Evolutionary conservation across 2,329 filamentous ascomycete species (phyloP).

Genomic region (Aspergillus tamarii): DNA sequence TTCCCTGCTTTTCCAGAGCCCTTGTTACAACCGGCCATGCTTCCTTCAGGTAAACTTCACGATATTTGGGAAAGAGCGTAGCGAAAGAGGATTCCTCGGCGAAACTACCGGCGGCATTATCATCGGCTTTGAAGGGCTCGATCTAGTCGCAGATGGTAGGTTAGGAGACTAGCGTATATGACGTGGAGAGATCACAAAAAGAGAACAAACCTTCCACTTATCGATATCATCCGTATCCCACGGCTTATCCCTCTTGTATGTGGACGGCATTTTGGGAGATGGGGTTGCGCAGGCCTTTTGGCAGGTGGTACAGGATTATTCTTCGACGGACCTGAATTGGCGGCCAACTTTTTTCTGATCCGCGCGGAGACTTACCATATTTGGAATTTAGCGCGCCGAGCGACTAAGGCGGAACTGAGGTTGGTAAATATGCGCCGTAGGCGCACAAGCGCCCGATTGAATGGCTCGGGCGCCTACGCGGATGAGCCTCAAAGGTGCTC

Average conservation of each 20-base stretch:
- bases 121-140: conserved; percentile 80
- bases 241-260: conserved; percentile 84
- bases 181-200: background rate
- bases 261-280: conserved; percentile 73
- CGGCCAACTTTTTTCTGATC: conserved; percentile 28
- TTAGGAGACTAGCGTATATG: conserved; percentile 8
- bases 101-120: conserved; percentile 85
- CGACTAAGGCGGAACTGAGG: conserved; percentile 8
- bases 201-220: conserved; percentile 76
- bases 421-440: conserved; percentile 15
- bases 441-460: conserved; percentile 24
- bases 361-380: conserved; percentile 27
- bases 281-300: background rate
- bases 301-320: background rate
- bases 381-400: conserved; percentile 12
- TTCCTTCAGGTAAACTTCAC: conserved; percentile 89
- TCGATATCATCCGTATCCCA: conserved; percentile 98
- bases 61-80: conserved; percentile 89
- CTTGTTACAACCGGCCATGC: conserved; percentile 91
- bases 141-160: conserved; percentile 51
- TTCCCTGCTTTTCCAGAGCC: conserved; percentile 81
- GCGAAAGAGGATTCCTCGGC: conserved; percentile 89
- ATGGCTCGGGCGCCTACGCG: conserved; percentile 9
- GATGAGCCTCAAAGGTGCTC: conserved; percentile 5
- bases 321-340: conserved; percentile 9